Percentiles rank a stretch among this genome's conserved stretches.
Conservation (phyloP, 2,329 filamentous ascomycete genomes). For the Monilinia polystroma region DNA sequence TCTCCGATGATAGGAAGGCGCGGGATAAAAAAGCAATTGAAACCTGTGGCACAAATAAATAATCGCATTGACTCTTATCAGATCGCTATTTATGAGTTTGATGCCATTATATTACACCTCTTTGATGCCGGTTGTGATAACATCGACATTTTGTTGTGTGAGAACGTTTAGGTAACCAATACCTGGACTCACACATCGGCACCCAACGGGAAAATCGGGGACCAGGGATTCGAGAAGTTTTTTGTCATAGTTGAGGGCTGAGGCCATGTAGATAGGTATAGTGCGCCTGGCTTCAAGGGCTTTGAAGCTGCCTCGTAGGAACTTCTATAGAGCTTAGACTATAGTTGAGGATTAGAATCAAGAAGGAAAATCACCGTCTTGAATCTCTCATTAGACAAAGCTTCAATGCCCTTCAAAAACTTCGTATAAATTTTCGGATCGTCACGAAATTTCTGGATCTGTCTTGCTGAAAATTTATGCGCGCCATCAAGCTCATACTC, state of each 20-base stretch:
- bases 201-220: conserved; percentile 46
- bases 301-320: conserved; percentile 10
- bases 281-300: conserved; percentile 18
- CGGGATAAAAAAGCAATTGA: conserved; percentile 36
- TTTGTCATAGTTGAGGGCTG: conserved; percentile 49
- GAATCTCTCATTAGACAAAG: conserved; percentile 40
- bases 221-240: conserved; percentile 49
- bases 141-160: conserved; percentile 50
- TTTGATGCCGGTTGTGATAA: conserved; percentile 49
- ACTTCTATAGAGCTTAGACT: background rate
- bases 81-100: conserved; percentile 42
- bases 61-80: conserved; percentile 41
- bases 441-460: conserved; percentile 49
- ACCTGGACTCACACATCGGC: conserved; percentile 44
- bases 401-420: conserved; percentile 50
- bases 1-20: conserved; percentile 34
- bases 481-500: conserved; percentile 41
- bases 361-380: background rate
- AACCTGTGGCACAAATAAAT: conserved; percentile 44
- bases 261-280: conserved; percentile 47
- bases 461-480: conserved; percentile 42
- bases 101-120: conserved; percentile 48
- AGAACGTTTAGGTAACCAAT: conserved; percentile 50
- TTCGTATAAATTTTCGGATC: conserved; percentile 48
- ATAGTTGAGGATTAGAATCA: rapidly evolving